A percentile compares a stretch with the other conserved stretches of the same genome.
Evolutionary conservation across 2,329 filamentous ascomycete species (phyloP).

Genomic region (Ophiostoma sp.): DNA sequence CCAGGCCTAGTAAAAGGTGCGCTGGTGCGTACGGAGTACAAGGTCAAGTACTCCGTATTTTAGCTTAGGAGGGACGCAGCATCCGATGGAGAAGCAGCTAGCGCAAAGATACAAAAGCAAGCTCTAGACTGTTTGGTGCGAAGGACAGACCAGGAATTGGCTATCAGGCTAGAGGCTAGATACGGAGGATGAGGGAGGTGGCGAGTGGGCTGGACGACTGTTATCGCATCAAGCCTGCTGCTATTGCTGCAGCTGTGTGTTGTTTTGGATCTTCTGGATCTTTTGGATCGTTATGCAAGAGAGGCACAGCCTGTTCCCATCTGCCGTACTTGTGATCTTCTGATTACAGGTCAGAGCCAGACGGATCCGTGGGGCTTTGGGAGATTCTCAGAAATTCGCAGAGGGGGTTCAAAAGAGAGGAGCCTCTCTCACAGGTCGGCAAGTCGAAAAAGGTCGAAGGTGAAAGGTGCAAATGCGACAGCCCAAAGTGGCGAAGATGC

Average conservation of each 20-base stretch:
- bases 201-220: not conserved
- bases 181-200: not conserved
- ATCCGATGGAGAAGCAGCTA: slow-evolving; percentile 1
- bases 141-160: not conserved
- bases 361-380: not conserved
- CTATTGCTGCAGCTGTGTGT: not conserved
- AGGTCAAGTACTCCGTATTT: not conserved
- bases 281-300: too few species aligned
- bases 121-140: slow-evolving; percentile 11
- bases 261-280: too few species aligned
- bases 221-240: not conserved
- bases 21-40: not conserved
- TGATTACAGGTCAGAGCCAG: not conserved
- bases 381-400: slow-evolving; percentile 11
- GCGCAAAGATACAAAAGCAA: slow-evolving; percentile 7
- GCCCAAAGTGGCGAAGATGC: slow-evolving; percentile 9
- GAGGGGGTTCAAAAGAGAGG: not conserved
- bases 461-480: not conserved
- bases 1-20: not conserved
- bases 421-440: not conserved
- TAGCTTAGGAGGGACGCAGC: slow-evolving; percentile 4
- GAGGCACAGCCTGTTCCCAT: too few species aligned
- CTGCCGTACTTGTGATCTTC: too few species aligned
- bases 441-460: slow-evolving; percentile 4
- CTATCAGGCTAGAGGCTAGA: not conserved